phyloP scores from a whole-genome alignment of 1,139 yeast genomes.

The Yamadazyma aaseri region DNA sequence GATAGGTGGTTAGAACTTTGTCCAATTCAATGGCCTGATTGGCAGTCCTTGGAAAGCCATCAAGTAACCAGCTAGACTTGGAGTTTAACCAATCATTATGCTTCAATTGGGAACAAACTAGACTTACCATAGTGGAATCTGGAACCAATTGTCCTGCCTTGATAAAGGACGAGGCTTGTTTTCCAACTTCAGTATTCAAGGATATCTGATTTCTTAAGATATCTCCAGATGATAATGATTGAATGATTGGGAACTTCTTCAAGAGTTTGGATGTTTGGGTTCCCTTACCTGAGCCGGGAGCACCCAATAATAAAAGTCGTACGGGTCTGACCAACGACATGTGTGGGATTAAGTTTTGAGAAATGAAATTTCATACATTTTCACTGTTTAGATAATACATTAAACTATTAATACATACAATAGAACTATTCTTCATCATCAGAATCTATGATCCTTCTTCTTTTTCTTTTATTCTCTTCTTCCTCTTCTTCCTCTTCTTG shows the following conservation, averaged over 20 bases:
- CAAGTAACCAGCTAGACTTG: conserved; percentile 67
- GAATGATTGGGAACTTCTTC: conserved; percentile 47
- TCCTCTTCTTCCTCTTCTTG: conserved; percentile 5
- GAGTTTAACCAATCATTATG: conserved; percentile 45
- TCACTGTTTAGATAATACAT: not conserved
- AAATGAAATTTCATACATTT: not conserved
- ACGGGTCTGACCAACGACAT: conserved; percentile 37
- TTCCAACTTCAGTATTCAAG: conserved; percentile 55
- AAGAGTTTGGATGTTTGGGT: conserved; percentile 73
- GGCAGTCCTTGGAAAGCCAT: conserved; percentile 86
- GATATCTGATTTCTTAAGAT: conserved; percentile 68
- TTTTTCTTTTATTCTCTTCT: conserved; percentile 26
- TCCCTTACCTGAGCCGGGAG: conserved; percentile 96
- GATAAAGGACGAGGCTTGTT: conserved; percentile 55
- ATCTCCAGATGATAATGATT: conserved; percentile 81
- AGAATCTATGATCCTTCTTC: conserved; percentile 45
- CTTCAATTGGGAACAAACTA: conserved; percentile 53
- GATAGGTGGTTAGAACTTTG: conserved; percentile 34
- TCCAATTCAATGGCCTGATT: conserved; percentile 66
- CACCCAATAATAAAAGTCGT: conserved; percentile 74
- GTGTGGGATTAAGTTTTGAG: too few relatives aligned
- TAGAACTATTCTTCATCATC: conserved; percentile 36
- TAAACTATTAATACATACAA: conserved; percentile 7
- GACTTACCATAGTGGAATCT: conserved; percentile 60
- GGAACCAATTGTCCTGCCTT: conserved; percentile 69